phyloP scores from a whole-genome alignment of 148 eudicot species.

The Vaccinium vitisidaea region DNA sequence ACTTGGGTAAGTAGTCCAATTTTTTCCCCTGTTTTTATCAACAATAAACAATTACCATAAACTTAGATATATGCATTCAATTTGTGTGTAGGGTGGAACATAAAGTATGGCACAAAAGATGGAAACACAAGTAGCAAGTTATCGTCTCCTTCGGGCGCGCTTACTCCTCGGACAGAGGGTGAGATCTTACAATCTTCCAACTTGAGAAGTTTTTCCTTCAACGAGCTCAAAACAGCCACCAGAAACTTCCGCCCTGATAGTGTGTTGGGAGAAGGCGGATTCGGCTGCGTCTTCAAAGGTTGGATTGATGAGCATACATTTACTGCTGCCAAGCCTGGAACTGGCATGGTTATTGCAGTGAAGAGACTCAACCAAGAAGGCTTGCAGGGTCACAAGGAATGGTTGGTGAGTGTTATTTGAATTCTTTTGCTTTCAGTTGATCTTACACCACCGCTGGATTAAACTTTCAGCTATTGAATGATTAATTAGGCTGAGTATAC shows the following conservation, averaged over 20 bases:
- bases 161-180: constrained; percentile 46
- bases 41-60: background rate
- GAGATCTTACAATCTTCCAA: constrained; percentile 66
- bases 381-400: constrained; percentile 74
- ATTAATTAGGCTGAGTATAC: background rate
- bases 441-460: background rate
- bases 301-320: constrained; percentile 80
- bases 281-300: constrained; percentile 79
- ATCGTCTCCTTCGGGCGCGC: constrained; percentile 36
- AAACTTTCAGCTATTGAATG: background rate
- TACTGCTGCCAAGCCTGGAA: constrained; percentile 59
- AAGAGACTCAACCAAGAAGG: constrained; percentile 85
- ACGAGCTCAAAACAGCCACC: constrained; percentile 59
- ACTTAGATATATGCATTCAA: background rate
- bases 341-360: constrained; percentile 68
- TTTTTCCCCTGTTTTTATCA: background rate
- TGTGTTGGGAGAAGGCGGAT: constrained; percentile 87
- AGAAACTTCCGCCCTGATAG: constrained; percentile 85
- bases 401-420: constrained; percentile 69
- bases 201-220: constrained; percentile 53
- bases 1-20: background rate
- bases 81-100: constrained; percentile 7
- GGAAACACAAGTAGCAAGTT: constrained; percentile 30
- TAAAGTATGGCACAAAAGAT: constrained; percentile 5
- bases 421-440: background rate